Conservation (phyloP, 768 basidiomycete species). For the Russula abietina region DNA sequence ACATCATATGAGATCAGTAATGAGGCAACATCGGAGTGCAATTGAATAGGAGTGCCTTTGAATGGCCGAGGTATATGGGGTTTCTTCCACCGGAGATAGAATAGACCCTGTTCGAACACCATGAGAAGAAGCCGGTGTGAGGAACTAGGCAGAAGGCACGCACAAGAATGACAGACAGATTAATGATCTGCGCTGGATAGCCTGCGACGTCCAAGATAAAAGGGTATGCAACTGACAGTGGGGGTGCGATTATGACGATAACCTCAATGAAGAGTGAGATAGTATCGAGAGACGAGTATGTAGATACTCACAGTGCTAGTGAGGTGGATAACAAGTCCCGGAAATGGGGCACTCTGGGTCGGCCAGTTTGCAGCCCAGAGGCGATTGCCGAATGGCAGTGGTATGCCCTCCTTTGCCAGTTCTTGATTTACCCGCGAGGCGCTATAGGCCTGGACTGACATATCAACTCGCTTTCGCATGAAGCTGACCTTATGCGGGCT, state of each 20-base stretch:
- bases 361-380: constrained; percentile 64
- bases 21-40: too few species aligned
- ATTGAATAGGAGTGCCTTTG: constrained; percentile 31
- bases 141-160: constrained; percentile 22
- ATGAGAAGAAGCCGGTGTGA: not conserved
- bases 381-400: constrained; percentile 50
- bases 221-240: constrained; percentile 48
- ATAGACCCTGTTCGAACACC: constrained; percentile 39
- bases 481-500: not conserved
- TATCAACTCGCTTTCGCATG: not conserved
- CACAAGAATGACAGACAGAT: constrained; percentile 50
- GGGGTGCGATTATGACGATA: constrained; percentile 51
- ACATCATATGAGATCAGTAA: constrained; percentile 27
- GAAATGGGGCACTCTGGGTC: constrained; percentile 49
- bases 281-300: not conserved
- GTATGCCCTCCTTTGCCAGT: constrained; percentile 58
- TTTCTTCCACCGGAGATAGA: constrained; percentile 49
- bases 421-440: constrained; percentile 53
- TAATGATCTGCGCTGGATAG: constrained; percentile 50
- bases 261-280: constrained; percentile 29
- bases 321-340: constrained; percentile 50
- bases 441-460: constrained; percentile 41
- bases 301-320: constrained; percentile 41
- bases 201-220: constrained; percentile 56
- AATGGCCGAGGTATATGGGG: constrained; percentile 46